Evolutionary conservation across 306 rosid genomes (phyloP), one percentile per base, ranked within the genome.

Genomic region (Erythrophleum fordii): DNA sequence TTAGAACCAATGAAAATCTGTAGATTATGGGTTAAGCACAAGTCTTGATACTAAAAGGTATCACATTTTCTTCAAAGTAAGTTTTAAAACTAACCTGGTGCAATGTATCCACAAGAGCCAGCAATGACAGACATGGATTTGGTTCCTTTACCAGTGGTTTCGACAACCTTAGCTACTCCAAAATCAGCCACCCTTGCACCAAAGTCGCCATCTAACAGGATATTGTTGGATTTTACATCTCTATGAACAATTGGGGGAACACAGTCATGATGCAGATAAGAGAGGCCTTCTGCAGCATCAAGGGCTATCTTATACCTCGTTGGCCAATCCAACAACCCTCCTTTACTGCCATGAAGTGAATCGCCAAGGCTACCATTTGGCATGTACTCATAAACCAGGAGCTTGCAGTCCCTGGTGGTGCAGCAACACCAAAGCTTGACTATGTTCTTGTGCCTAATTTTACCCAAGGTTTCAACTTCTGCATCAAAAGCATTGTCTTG

Each of bases 371-470:
- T 95, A 9, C 99, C 99, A 70, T 95, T 90, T 1, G 97, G 95
- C 99, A 95, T 93, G 83, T 92, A 93, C 84, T 95, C 99, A n/a
- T 93, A 95, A 29, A 95, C 99, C 86, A 95, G 69, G 13, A 95
- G 94, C 86, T 88, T 95, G 87, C 97, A 84, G 60, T 93, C 93
- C 81, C 90, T 90, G 0, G 93, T 91, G 18, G 93, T 89, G 84
- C 98, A 93, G 75, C 96, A 93, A 72, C 99, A 95, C 99, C 97
- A 95, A 4, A 95, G 91, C 87, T 93, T 95, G 8, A 95, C 98
- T 65, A 95, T 95, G 89, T 90, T 93, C 80, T 95, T 95, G 86
- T 95, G 99, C 90, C 99, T 89, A 60, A 95, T 95, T 84, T 81
- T 91, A 58, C 99, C 97, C 82, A 95, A 68, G 11, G 95, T 95